phyloP scores from a whole-genome alignment of 2,329 filamentous ascomycete species.

The Xylogone sp. region DNA sequence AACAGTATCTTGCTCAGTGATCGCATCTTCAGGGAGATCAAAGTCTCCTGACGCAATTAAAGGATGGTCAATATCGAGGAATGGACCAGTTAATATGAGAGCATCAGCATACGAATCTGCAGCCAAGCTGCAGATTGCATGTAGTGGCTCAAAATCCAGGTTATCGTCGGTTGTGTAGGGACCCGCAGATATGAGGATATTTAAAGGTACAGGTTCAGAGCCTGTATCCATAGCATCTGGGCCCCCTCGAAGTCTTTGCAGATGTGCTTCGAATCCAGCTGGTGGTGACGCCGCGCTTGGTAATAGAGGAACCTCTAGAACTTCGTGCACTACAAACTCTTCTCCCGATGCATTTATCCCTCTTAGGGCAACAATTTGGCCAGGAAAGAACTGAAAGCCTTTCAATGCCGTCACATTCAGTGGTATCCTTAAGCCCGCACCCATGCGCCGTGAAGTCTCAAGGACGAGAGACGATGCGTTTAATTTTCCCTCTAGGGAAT shows the following conservation, averaged over 20 bases:
- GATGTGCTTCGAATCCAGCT: conserved; percentile 61
- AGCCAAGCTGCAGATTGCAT: conserved; percentile 75
- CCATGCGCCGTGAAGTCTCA: conserved; percentile 80
- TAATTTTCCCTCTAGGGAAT: conserved; percentile 79
- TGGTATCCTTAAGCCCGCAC: conserved; percentile 77
- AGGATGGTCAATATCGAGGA: conserved; percentile 89
- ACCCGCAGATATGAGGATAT: conserved; percentile 73
- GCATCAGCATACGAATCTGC: conserved; percentile 72
- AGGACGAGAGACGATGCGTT: conserved; percentile 83
- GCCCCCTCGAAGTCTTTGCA: conserved; percentile 63
- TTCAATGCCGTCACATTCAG: conserved; percentile 68
- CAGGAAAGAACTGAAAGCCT: conserved; percentile 84
- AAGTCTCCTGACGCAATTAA: conserved; percentile 78
- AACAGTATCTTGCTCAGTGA: conserved; percentile 69
- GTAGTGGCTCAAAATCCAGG: conserved; percentile 82
- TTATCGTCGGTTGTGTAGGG: conserved; percentile 93
- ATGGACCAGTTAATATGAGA: conserved; percentile 79
- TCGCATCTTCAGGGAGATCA: conserved; percentile 65
- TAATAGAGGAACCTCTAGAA: conserved; percentile 71
- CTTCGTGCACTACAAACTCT: conserved; percentile 75
- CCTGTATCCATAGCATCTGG: conserved; percentile 61
- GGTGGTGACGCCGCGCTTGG: conserved; percentile 69
- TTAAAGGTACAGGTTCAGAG: conserved; percentile 61
- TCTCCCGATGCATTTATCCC: conserved; percentile 85
- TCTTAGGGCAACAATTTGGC: conserved; percentile 83